Percentiles rank a stretch among this genome's conserved stretches.
phyloP scores from a whole-genome alignment of 805 yeast genomes.

The Osmozyma mogii region DNA sequence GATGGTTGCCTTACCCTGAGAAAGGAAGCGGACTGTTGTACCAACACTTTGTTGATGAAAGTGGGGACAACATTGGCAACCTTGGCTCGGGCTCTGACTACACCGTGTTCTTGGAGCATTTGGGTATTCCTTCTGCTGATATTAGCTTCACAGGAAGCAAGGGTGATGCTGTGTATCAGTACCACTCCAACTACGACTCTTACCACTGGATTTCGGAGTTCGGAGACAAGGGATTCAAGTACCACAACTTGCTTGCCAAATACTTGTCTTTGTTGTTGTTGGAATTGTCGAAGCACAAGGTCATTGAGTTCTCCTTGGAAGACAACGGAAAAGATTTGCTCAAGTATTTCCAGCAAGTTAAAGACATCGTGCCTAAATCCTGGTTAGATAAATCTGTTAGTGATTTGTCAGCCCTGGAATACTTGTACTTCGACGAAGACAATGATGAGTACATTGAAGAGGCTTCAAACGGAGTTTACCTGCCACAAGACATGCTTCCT shows the following conservation, averaged over 20 bases:
- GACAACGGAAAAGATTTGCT: slow-evolving; percentile 42
- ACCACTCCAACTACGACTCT: slow-evolving; percentile 71
- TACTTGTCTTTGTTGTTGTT: slow-evolving; percentile 47
- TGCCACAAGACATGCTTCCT: slow-evolving; percentile 7
- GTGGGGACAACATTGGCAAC: slow-evolving; percentile 23
- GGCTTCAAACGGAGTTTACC: slow-evolving; percentile 16
- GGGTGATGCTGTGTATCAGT: slow-evolving; percentile 55
- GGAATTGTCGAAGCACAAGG: slow-evolving; percentile 49
- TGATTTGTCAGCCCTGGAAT: slow-evolving; percentile 8
- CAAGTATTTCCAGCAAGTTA: slow-evolving; percentile 25
- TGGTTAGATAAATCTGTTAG: slow-evolving; percentile 23
- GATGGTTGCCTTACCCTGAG: slow-evolving; percentile 11
- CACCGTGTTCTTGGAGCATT: slow-evolving; percentile 53
- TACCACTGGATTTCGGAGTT: slow-evolving; percentile 58
- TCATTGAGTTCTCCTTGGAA: slow-evolving; percentile 39
- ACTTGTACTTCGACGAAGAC: slow-evolving; percentile 9
- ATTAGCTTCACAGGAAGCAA: slow-evolving; percentile 19
- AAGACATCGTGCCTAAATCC: slow-evolving; percentile 22
- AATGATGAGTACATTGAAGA: slow-evolving; percentile 10
- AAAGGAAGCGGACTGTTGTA: slow-evolving; percentile 20
- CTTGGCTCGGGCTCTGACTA: slow-evolving; percentile 34
- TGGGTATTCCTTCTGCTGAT: slow-evolving; percentile 59
- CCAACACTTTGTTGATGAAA: slow-evolving; percentile 39
- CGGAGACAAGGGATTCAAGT: slow-evolving; percentile 57
- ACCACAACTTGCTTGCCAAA: slow-evolving; percentile 50